Conservation (phyloP, 768 basidiomycete species). For the Rhodotorula kratochvilovae region DNA sequence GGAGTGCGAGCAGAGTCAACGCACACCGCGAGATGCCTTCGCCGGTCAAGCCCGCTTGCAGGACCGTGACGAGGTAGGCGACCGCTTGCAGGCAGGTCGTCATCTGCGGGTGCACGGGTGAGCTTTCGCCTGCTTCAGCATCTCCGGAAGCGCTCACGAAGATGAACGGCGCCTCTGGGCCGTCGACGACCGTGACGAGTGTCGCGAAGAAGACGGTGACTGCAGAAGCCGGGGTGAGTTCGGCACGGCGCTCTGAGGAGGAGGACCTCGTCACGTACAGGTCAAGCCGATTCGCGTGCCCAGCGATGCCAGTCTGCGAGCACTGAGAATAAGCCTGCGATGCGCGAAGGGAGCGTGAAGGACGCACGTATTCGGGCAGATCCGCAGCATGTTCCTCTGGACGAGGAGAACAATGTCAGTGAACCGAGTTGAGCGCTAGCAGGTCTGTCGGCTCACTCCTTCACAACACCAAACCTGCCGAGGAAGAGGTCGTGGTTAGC, state of each 20-base stretch:
- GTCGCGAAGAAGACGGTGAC: constrained; percentile 27
- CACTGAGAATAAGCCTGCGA: background rate
- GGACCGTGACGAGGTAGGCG: constrained; percentile 16
- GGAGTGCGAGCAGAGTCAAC: background rate
- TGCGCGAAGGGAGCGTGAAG: no score
- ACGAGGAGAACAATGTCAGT: no score
- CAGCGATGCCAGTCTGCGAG: background rate
- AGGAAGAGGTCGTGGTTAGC: no score
- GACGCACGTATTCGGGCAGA: constrained; percentile 20
- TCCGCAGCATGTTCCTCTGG: constrained; percentile 19
- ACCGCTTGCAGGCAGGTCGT: constrained; percentile 16
- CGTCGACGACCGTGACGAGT: constrained; percentile 8
- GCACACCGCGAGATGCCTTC: constrained; percentile 13
- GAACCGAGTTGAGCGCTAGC: no score
- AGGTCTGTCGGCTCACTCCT: no score
- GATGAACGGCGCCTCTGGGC: constrained; percentile 21
- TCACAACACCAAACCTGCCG: no score
- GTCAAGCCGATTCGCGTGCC: constrained; percentile 21
- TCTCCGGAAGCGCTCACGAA: background rate
- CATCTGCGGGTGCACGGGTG: background rate
- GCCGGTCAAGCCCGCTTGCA: constrained; percentile 3
- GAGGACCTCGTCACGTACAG: background rate
- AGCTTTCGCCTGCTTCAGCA: background rate
- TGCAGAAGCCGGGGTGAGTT: background rate
- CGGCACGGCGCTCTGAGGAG: no score